phyloP scores from a whole-genome alignment of 768 basidiomycete species.

The Pholiota molesta region DNA sequence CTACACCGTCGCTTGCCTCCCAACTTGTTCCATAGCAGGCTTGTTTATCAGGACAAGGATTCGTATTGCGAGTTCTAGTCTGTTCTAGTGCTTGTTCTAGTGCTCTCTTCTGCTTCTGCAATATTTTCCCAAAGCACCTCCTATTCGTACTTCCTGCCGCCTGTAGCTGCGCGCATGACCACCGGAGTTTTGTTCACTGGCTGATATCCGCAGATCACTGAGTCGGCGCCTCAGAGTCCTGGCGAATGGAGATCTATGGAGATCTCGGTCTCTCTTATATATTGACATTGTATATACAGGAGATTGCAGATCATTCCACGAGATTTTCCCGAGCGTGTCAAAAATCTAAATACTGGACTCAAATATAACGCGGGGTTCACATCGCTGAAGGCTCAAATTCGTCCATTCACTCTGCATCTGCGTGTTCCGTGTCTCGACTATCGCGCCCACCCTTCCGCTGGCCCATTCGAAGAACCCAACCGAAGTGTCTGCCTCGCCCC shows the following conservation, averaged over 20 bases:
- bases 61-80: too few relatives aligned
- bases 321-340: neutral
- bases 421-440: too few relatives aligned
- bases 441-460: conserved; percentile 3
- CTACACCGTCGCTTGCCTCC: neutral
- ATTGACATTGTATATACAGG: neutral
- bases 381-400: neutral
- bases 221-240: neutral
- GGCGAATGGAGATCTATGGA: neutral
- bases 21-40: neutral
- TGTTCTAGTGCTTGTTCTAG: too few relatives aligned
- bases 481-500: neutral
- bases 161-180: neutral
- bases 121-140: too few relatives aligned
- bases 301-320: neutral
- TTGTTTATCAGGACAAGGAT: neutral
- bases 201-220: too few relatives aligned
- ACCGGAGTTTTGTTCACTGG: neutral
- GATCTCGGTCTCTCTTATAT: neutral
- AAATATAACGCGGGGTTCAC: neutral
- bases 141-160: too few relatives aligned
- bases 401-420: neutral
- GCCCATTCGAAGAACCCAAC: conserved; percentile 7
- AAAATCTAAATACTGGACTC: neutral
- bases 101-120: too few relatives aligned